A percentile compares a stretch with the other conserved stretches of the same genome.
These are phyloP conservation scores for Rhizopogon vinicolor DNA, from an alignment of 768 basidiomycete genomes.

Conservation along the genomic window DNA sequence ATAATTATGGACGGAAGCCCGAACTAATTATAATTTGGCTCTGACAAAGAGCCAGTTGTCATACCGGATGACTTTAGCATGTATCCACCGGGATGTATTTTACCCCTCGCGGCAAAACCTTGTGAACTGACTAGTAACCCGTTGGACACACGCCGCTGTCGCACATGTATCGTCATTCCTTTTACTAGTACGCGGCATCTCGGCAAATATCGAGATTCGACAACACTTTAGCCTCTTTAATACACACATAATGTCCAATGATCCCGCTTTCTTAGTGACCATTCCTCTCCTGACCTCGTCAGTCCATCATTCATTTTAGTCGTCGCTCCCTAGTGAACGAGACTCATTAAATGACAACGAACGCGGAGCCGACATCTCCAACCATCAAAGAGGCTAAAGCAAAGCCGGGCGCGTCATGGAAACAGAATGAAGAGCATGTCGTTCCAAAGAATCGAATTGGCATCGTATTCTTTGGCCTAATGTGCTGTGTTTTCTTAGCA, in stretches of 20 bases:
- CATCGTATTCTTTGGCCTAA: slow-evolving; percentile 40
- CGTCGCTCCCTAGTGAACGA: neutral
- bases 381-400: slow-evolving; percentile 3
- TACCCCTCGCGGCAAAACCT: no score
- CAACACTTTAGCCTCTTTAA: neutral
- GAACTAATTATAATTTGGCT: no score
- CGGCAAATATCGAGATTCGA: neutral
- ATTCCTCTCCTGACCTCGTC: neutral
- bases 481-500: slow-evolving; percentile 39
- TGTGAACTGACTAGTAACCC: no score
- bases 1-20: no score
- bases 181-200: neutral
- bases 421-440: slow-evolving; percentile 33
- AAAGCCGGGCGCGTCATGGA: slow-evolving; percentile 33
- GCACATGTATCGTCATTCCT: no score
- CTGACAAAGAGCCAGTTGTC: no score
- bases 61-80: no score
- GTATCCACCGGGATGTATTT: no score
- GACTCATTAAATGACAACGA: neutral
- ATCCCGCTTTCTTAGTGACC: neutral
- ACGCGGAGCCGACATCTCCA: neutral
- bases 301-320: neutral
- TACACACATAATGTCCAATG: neutral
- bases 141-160: no score
- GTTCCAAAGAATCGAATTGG: slow-evolving; percentile 38